Conservation (phyloP, 352 stramenopile genomes). For the Plasmopara muralis region DNA sequence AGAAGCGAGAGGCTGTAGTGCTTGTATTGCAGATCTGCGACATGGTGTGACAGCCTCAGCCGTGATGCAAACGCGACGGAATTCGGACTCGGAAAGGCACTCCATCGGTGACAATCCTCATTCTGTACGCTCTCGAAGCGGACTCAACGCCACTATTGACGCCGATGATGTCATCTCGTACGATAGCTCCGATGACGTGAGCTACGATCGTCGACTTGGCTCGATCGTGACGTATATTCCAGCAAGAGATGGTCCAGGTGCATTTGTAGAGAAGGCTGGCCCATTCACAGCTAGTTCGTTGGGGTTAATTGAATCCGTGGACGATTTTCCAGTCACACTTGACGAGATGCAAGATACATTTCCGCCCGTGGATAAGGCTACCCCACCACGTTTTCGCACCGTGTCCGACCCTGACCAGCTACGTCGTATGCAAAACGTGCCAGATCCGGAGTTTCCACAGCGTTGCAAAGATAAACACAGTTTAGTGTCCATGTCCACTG, state of each 20-base stretch:
- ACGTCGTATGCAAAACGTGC: slow-evolving; percentile 29
- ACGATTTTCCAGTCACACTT: slow-evolving; percentile 23
- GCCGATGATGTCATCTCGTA: slow-evolving; percentile 24
- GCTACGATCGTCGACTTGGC: slow-evolving; percentile 24
- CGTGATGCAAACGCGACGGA: slow-evolving; percentile 8
- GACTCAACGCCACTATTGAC: slow-evolving; percentile 16
- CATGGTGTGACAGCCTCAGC: slow-evolving; percentile 22
- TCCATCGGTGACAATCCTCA: slow-evolving; percentile 13
- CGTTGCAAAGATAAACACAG: slow-evolving; percentile 34
- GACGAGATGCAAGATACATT: slow-evolving; percentile 34
- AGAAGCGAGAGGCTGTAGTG: slow-evolving; percentile 25
- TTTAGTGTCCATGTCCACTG: slow-evolving; percentile 52
- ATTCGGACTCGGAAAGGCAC: slow-evolving; percentile 14
- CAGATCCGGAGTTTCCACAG: slow-evolving; percentile 20
- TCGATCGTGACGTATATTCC: slow-evolving; percentile 30
- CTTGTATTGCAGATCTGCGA: slow-evolving; percentile 29
- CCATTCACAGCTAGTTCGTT: slow-evolving; percentile 14
- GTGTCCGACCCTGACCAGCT: slow-evolving; percentile 29
- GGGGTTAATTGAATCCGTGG: slow-evolving; percentile 19
- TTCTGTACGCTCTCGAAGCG: slow-evolving; percentile 15
- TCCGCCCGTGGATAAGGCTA: slow-evolving; percentile 21
- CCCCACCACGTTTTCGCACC: slow-evolving; percentile 24
- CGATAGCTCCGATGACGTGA: slow-evolving; percentile 28
- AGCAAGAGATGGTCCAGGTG: slow-evolving; percentile 16
- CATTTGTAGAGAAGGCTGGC: slow-evolving; percentile 16